A percentile compares a stretch with the other conserved stretches of the same genome.
These are phyloP conservation scores for Geotrichum cucujoidarum DNA, from an alignment of 1,139 yeast species.

Conservation along the genomic window DNA sequence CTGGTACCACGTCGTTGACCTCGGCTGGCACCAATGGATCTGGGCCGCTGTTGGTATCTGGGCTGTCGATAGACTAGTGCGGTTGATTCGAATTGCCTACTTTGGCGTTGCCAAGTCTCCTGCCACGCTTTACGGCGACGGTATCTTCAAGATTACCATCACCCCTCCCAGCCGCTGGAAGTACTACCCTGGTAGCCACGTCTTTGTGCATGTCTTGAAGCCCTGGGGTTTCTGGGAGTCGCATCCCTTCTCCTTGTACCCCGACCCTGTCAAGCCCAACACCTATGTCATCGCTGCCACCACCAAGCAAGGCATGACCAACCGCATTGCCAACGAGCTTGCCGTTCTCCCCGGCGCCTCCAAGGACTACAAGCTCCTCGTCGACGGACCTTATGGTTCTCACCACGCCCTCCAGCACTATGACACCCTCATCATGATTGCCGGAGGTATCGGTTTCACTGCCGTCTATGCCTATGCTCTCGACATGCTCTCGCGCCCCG, in stretches of 20 bases:
- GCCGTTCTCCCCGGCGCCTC: conserved; percentile 1
- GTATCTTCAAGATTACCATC: conserved; percentile 45
- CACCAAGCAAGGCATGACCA: conserved; percentile 36
- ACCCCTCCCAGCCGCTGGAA: conserved; percentile 35
- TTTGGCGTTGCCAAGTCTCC: conserved; percentile 35
- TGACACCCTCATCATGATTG: conserved; percentile 47
- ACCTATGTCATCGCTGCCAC: conserved; percentile 34
- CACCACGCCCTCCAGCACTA: conserved; percentile 46
- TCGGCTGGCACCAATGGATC: conserved; percentile 40
- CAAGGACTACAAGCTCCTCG: conserved; percentile 34
- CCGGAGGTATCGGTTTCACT: conserved; percentile 69
- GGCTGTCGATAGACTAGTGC: conserved; percentile 40
- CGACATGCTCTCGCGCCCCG: conserved; percentile 4
- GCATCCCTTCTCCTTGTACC: conserved; percentile 58
- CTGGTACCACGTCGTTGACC: conserved; percentile 41
- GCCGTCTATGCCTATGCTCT: conserved; percentile 36
- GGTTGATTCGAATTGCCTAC: conserved; percentile 38
- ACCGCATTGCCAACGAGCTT: conserved; percentile 24
- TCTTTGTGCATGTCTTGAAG: conserved; percentile 48
- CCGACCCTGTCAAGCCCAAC: conserved; percentile 22
- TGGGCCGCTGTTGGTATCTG: conserved; percentile 40
- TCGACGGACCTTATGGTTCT: conserved; percentile 59
- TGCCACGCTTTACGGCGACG: conserved; percentile 31
- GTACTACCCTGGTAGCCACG: conserved; percentile 41
- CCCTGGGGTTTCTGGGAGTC: conserved; percentile 43